These are phyloP conservation scores for Lomentospora prolificans DNA, from an alignment of 2,329 filamentous ascomycete species.

Conservation along the genomic window DNA sequence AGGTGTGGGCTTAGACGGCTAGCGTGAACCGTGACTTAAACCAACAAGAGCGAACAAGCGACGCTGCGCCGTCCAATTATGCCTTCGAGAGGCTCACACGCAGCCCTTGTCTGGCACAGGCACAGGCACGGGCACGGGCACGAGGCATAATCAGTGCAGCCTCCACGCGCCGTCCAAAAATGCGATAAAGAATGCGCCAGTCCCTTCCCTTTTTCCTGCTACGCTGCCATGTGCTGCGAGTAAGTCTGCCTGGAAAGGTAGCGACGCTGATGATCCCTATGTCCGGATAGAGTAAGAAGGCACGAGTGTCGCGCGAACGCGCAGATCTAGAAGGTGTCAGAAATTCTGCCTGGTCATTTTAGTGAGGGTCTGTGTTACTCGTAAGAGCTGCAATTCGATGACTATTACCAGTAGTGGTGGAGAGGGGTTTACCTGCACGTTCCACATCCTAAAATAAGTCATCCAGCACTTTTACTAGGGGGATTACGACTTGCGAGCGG, in stretches of 20 bases:
- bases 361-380: not conserved
- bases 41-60: not conserved
- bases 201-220: too few relatives aligned
- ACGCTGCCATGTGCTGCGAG: too few relatives aligned
- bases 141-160: not conserved
- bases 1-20: not conserved
- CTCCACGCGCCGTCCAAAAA: too few relatives aligned
- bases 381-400: too few relatives aligned
- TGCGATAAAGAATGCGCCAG: too few relatives aligned
- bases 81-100: not conserved
- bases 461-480: too few relatives aligned
- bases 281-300: slow-evolving; percentile 7
- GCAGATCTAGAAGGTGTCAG: not conserved
- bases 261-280: not conserved
- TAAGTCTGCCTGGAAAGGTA: not conserved
- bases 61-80: not conserved
- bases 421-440: too few relatives aligned
- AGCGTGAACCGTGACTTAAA: not conserved
- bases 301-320: not conserved
- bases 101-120: too few relatives aligned
- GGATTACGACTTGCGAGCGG: too few relatives aligned
- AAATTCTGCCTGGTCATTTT: not conserved
- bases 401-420: too few relatives aligned
- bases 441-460: too few relatives aligned
- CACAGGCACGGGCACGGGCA: too few relatives aligned